Base-by-base conservation (phyloP, 495 filamentous ascomycete genomes). In the Podospora comata region DNA sequence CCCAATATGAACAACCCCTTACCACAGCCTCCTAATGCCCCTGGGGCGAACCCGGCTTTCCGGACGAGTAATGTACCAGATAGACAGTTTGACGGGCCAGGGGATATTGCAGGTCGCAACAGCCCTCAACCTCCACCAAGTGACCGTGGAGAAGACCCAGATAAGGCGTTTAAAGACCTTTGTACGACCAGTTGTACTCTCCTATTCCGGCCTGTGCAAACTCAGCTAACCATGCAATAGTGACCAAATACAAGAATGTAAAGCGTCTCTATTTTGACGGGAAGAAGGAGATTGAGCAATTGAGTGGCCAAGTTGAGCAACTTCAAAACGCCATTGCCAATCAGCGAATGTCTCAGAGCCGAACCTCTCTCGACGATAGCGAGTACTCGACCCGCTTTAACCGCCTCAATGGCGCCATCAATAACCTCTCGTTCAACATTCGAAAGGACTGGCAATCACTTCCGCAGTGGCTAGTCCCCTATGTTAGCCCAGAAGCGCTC, bases 251-350 rank as follows among this genome's bases (percentile, higher is more conserved):
- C 76, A 92, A 92, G 79, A 97, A 97, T 77, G 95, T 99, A 62
- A 99, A 99, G 82, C 87, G 91, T 39, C 90, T 97, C 70, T 99
- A 97, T 76, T 99, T 98, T 76, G 95, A 99, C 67, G 93, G 93
- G 72, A 94, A 96, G 74, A 83, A 89, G 62, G 92, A 96, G 76
- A 92, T 97, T 32, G 91, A 96, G 73, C 88, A 91, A 71, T 89
- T 94, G 68, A 91, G 91, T 70, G 83, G 89, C 60, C 94, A 98
- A 75, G 92, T 99, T 13, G 92, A 97, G 76, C 90, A 93, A 73
- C 87, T 99, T 13, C 95, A 99, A 79, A 98, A 99, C 76, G 94
- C 92, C 4, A 87, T 99, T 59, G 95, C 96, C 44, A 92, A 97
- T 77, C 96, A 98, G 78, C 88, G 95, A 64, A 90, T 99, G 76